Conservation (phyloP, 352 stramenopile species). For the Globisporangium viniferum region DNA sequence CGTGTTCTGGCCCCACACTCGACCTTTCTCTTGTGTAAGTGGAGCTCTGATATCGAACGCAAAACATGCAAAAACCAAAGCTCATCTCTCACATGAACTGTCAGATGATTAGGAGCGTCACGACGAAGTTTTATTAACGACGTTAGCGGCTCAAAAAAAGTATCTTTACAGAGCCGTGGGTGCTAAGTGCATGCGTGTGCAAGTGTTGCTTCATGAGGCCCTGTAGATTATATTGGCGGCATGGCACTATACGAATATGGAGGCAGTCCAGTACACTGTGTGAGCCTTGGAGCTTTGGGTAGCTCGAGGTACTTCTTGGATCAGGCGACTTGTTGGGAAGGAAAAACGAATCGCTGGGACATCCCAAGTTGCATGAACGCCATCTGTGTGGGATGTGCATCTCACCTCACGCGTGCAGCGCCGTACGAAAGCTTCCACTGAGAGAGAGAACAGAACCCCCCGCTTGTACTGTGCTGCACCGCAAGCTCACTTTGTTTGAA, state of each 20-base stretch:
- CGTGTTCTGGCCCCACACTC: not conserved
- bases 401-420: not conserved
- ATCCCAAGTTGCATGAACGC: not conserved
- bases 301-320: not conserved
- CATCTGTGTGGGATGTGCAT: not conserved
- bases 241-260: not conserved
- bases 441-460: not conserved
- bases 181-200: too few relatives aligned
- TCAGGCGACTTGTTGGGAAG: not conserved
- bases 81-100: not conserved
- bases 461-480: not conserved
- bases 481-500: not conserved
- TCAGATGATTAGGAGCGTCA: not conserved
- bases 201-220: too few relatives aligned
- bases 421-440: not conserved
- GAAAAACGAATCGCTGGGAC: not conserved
- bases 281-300: not conserved
- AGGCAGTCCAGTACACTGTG: not conserved
- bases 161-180: too few relatives aligned
- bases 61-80: not conserved
- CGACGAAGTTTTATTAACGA: not conserved
- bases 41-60: not conserved
- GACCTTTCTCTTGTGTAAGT: not conserved
- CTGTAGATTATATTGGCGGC: too few relatives aligned
- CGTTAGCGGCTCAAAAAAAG: not conserved